phyloP scores from a whole-genome alignment of 495 filamentous ascomycete species.

The Schizothecium vesticola region DNA sequence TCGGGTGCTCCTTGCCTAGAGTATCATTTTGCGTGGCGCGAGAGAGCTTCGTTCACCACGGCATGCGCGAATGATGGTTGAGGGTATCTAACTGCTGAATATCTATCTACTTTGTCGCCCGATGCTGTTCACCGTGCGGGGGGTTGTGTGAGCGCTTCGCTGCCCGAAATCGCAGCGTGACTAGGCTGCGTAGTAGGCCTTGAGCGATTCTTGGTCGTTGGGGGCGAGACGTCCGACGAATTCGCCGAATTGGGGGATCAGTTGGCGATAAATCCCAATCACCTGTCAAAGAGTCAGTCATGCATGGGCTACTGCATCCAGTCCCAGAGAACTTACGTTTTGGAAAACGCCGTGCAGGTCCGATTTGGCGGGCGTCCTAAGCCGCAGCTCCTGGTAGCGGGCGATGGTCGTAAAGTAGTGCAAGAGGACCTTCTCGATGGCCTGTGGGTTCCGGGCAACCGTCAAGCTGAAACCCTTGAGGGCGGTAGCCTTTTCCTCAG shows the following conservation, averaged over 20 bases:
- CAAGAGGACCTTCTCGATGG: slow-evolving; percentile 79
- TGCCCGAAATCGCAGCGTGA: neutral
- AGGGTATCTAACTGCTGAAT: neutral
- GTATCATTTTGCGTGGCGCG: neutral
- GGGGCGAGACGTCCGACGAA: slow-evolving; percentile 67
- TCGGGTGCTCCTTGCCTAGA: neutral
- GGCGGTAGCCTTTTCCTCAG: slow-evolving; percentile 91
- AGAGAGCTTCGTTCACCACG: neutral
- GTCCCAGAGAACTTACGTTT: slow-evolving; percentile 27
- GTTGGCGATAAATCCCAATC: slow-evolving; percentile 70
- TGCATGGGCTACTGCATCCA: neutral
- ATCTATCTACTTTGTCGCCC: neutral
- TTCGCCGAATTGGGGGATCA: slow-evolving; percentile 79
- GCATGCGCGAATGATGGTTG: neutral
- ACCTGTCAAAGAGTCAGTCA: slow-evolving; percentile 46
- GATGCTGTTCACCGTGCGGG: neutral
- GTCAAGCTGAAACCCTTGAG: slow-evolving; percentile 84
- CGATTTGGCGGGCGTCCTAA: slow-evolving; percentile 40
- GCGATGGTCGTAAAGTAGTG: slow-evolving; percentile 85
- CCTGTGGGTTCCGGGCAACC: slow-evolving; percentile 80
- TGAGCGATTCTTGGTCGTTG: slow-evolving; percentile 50
- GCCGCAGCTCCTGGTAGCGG: slow-evolving; percentile 56
- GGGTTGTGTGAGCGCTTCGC: neutral
- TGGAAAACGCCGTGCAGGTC: slow-evolving; percentile 45
- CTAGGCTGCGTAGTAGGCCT: slow-evolving; percentile 38